Base-by-base conservation (phyloP, 768 basidiomycete species). In the Boletus patriciae region DNA sequence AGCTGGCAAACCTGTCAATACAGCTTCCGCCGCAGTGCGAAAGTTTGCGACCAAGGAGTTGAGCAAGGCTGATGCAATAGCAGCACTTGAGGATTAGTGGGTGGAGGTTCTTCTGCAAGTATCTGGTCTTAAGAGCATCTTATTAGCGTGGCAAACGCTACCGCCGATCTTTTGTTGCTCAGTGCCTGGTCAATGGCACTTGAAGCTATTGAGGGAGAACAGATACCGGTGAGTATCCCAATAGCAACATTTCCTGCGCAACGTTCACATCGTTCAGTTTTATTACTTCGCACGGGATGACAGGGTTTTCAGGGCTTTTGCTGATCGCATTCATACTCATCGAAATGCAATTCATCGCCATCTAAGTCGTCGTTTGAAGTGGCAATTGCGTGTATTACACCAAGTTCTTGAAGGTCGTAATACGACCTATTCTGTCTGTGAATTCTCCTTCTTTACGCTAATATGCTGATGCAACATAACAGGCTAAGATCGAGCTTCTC, bases 251-350 rank as follows among this genome's bases (percentile, higher is more conserved):
- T 57, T 43, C 25, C 3, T 27, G 29, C 19, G n/a, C 19, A 40
- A 29, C 12, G 18, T 48, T 62, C 45, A 62, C 47, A 16, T 1
- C 11, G 21, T 46, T 36, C 50, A 66, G 91, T 81, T 85, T n/a
- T 94, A 90, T 60, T 93, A 88, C 65, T 98, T 98, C 66, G 96
- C 95, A 43, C 83, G 96, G 21, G 96, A 98, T 71, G 88, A 93
- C 59, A 84, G 95, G 36, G 85, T 91, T 15, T 90, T 88, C 71
- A 86, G 80, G 60, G 82, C 85, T 3, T 90, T 93, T 56, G 64
- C 67, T 21, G 78, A 81, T 63, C 80, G 66, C 57, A 46, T 60
- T 40, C 66, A 70, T 45, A 60, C 54, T 29, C 73, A 82, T 63
- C 78, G 77, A 62, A 66, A 62, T 53, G 73, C 75, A 12, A 82